A percentile compares a stretch with the other conserved stretches of the same genome.
These are phyloP conservation scores for Condylostoma magnum DNA, from an alignment of 169 alveolate genomes.

Conservation along the genomic window DNA sequence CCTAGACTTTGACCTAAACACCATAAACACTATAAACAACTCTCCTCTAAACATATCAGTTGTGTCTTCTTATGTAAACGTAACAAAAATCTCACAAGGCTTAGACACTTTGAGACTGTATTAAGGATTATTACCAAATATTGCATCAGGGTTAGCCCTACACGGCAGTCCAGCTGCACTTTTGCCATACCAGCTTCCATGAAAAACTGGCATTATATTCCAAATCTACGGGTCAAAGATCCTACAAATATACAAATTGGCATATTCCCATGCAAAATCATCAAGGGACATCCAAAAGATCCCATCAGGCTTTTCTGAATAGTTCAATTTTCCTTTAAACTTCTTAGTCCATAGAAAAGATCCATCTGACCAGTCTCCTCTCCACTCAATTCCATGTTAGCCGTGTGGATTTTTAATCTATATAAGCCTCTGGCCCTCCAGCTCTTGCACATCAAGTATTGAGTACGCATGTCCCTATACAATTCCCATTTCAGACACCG, in stretches of 20 bases:
- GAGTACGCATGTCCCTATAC: constrained; percentile 78
- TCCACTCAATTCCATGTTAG: constrained; percentile 63
- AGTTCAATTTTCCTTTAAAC: constrained; percentile 22
- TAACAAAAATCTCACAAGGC: constrained; percentile 43
- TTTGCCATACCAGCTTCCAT: constrained; percentile 57
- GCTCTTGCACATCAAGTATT: constrained; percentile 45
- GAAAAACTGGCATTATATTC: background rate
- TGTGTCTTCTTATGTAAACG: constrained; percentile 38
- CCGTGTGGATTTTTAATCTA: constrained; percentile 76
- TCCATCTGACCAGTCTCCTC: constrained; percentile 69
- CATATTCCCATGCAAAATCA: constrained; percentile 54
- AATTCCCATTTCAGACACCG: constrained; percentile 48
- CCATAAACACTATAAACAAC: constrained; percentile 47
- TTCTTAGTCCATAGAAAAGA: constrained; percentile 32
- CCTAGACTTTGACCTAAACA: constrained; percentile 37
- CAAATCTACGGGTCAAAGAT: constrained; percentile 29
- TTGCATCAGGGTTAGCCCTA: constrained; percentile 36
- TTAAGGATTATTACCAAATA: constrained; percentile 48
- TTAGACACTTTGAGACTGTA: constrained; percentile 40
- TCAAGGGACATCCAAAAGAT: constrained; percentile 65
- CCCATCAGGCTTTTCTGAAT: constrained; percentile 54
- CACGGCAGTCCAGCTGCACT: constrained; percentile 67
- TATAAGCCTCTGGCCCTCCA: constrained; percentile 52
- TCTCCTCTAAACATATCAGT: constrained; percentile 50
- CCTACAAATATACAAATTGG: constrained; percentile 53